These are phyloP conservation scores for Ogataea nonfermentans DNA, from an alignment of 805 yeast genomes.

Conservation along the genomic window DNA sequence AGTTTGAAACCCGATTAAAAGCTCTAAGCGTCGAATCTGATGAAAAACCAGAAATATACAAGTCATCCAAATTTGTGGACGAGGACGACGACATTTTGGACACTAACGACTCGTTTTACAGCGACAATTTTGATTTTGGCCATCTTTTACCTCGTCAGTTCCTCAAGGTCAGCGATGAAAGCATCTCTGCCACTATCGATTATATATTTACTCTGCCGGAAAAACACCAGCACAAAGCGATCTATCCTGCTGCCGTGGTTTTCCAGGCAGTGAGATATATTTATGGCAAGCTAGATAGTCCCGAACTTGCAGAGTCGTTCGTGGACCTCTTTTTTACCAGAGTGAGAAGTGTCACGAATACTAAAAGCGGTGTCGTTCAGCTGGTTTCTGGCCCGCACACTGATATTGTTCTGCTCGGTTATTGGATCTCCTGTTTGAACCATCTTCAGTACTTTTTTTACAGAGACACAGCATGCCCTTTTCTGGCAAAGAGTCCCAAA, in stretches of 20 bases:
- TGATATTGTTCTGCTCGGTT: conserved; percentile 71
- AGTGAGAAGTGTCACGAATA: conserved; percentile 56
- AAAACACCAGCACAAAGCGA: conserved; percentile 45
- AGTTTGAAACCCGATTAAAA: conserved; percentile 35
- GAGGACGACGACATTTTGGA: conserved; percentile 33
- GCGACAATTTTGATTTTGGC: conserved; percentile 53
- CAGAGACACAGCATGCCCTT: conserved; percentile 54
- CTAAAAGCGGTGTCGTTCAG: conserved; percentile 56
- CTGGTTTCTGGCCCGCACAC: conserved; percentile 29
- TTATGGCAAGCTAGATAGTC: conserved; percentile 53
- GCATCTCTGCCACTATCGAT: conserved; percentile 48
- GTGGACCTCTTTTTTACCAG: conserved; percentile 60
- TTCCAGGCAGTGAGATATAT: conserved; percentile 73
- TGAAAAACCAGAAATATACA: conserved; percentile 17
- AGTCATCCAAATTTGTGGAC: conserved; percentile 30
- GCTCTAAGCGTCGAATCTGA: conserved; percentile 27
- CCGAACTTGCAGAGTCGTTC: conserved; percentile 54
- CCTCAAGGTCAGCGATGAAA: conserved; percentile 58
- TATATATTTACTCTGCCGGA: conserved; percentile 47
- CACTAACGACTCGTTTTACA: conserved; percentile 31
- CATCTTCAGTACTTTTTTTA: conserved; percentile 74
- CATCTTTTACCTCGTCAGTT: conserved; percentile 56
- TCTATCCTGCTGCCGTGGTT: conserved; percentile 65
- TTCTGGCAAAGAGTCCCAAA: conserved; percentile 53
- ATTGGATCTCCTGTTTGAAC: conserved; percentile 84